A percentile compares a stretch with the other conserved stretches of the same genome.
Evolutionary conservation across 2,329 filamentous ascomycete species (phyloP).

Genomic region (Fusarium abutilonis): DNA sequence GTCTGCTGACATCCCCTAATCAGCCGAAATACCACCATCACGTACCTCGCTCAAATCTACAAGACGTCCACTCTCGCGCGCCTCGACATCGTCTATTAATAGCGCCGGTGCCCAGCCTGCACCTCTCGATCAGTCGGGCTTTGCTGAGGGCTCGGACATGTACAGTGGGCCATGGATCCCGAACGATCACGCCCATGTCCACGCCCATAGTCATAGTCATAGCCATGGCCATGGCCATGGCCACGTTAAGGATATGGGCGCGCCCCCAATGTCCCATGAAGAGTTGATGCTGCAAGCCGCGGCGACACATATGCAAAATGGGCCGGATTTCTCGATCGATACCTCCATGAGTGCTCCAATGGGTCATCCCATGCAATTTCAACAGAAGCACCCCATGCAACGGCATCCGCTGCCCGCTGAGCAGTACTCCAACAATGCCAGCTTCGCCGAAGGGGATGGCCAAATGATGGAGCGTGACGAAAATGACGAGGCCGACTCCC

Average conservation of each 20-base stretch:
- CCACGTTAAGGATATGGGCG: slow-evolving; percentile 56
- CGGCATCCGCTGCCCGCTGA: slow-evolving; percentile 66
- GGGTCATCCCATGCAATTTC: slow-evolving; percentile 55
- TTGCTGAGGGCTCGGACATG: slow-evolving; percentile 55
- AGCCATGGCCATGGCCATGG: slow-evolving; percentile 50
- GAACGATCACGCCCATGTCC: slow-evolving; percentile 47
- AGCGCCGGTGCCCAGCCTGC: slow-evolving; percentile 62
- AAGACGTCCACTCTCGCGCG: slow-evolving; percentile 64
- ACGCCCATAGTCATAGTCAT: slow-evolving; percentile 35
- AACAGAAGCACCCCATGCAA: slow-evolving; percentile 52
- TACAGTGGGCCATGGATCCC: slow-evolving; percentile 63
- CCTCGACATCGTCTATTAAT: slow-evolving; percentile 66
- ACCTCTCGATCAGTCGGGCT: slow-evolving; percentile 59
- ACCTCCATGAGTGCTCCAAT: slow-evolving; percentile 57
- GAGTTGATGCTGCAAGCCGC: slow-evolving; percentile 68
- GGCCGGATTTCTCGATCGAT: slow-evolving; percentile 62
- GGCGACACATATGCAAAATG: slow-evolving; percentile 62
- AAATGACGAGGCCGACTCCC: slow-evolving; percentile 65
- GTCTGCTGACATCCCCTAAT: slow-evolving; percentile 33
- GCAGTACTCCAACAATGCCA: slow-evolving; percentile 61
- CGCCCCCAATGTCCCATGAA: slow-evolving; percentile 63
- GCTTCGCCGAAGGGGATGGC: slow-evolving; percentile 67
- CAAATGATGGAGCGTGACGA: slow-evolving; percentile 70
- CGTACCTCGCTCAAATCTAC: slow-evolving; percentile 54
- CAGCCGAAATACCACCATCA: slow-evolving; percentile 46